phyloP scores from a whole-genome alignment of 164 flowering plant genomes.

The Magnolia officinalis region DNA sequence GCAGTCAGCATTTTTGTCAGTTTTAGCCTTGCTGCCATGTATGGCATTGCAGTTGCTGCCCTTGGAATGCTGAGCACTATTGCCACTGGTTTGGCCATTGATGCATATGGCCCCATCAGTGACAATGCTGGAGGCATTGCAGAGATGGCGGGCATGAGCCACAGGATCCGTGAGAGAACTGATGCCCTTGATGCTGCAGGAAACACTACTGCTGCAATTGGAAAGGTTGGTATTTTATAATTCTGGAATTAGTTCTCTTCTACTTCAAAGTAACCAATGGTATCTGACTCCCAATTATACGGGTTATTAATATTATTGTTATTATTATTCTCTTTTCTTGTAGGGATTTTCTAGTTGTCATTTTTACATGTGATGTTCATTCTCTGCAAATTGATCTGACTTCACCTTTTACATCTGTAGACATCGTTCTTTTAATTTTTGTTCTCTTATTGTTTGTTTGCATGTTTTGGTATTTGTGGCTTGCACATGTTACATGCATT shows the following conservation, averaged over 20 bases:
- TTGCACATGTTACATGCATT: not conserved
- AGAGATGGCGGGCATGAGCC: conserved; percentile 92
- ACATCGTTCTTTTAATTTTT: not conserved
- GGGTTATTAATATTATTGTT: not conserved
- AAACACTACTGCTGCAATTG: conserved; percentile 86
- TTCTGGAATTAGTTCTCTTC: not conserved
- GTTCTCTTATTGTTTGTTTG: not conserved
- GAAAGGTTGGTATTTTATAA: conserved; percentile 46
- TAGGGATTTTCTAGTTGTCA: not conserved
- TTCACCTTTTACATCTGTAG: not conserved
- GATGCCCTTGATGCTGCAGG: conserved; percentile 92
- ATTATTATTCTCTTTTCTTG: too few relatives aligned
- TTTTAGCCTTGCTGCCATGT: conserved; percentile 56
- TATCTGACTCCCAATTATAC: not conserved
- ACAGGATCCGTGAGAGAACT: conserved; percentile 77
- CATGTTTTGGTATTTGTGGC: not conserved
- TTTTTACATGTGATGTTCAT: not conserved
- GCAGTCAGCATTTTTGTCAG: conserved; percentile 50
- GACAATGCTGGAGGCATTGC: conserved; percentile 94
- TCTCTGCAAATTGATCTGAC: not conserved
- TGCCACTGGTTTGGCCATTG: conserved; percentile 81
- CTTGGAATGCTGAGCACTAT: conserved; percentile 71
- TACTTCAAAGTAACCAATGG: not conserved
- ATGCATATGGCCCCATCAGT: conserved; percentile 86
- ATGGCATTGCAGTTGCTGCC: conserved; percentile 59